Evolutionary conservation across 2,329 filamentous ascomycete genomes (phyloP).

Genomic region (Zymoseptoria crescenta): DNA sequence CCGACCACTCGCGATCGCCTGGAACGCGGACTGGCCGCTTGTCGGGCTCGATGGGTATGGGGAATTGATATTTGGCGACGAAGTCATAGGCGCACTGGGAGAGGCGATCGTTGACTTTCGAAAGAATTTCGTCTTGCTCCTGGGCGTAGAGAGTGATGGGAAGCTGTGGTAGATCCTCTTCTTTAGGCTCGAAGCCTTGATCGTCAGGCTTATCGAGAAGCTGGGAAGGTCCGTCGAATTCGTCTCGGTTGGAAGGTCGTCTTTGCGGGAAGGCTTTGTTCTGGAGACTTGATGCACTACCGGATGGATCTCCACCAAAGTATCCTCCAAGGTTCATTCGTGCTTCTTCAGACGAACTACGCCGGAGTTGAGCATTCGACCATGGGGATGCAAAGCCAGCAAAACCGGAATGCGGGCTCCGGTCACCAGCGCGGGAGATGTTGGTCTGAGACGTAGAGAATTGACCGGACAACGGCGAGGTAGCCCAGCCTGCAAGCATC

Average conservation of each 20-base stretch:
- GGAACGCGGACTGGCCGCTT: constrained; percentile 69
- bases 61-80: constrained; percentile 84
- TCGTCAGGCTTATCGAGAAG: constrained; percentile 65
- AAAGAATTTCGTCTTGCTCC: constrained; percentile 75
- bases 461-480: constrained; percentile 20
- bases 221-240: constrained; percentile 83
- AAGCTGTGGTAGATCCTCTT: constrained; percentile 71
- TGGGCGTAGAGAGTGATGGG: constrained; percentile 75
- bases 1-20: constrained; percentile 78
- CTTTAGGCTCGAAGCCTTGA: constrained; percentile 65
- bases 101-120: constrained; percentile 73
- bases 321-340: constrained; percentile 17
- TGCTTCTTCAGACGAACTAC: constrained; percentile 25
- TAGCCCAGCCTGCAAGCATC: constrained; percentile 22
- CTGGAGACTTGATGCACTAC: constrained; percentile 18
- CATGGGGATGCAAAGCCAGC: constrained; percentile 19
- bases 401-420: constrained; percentile 19
- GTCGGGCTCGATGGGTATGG: constrained; percentile 73
- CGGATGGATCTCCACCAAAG: constrained; percentile 19
- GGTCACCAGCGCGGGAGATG: constrained; percentile 19
- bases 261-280: constrained; percentile 42
- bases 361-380: constrained; percentile 20
- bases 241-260: constrained; percentile 72
- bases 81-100: constrained; percentile 85
- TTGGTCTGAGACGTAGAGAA: constrained; percentile 18